These are phyloP conservation scores for Grifola frondosa DNA, from an alignment of 1,284 basidiomycete species.

Conservation along the genomic window DNA sequence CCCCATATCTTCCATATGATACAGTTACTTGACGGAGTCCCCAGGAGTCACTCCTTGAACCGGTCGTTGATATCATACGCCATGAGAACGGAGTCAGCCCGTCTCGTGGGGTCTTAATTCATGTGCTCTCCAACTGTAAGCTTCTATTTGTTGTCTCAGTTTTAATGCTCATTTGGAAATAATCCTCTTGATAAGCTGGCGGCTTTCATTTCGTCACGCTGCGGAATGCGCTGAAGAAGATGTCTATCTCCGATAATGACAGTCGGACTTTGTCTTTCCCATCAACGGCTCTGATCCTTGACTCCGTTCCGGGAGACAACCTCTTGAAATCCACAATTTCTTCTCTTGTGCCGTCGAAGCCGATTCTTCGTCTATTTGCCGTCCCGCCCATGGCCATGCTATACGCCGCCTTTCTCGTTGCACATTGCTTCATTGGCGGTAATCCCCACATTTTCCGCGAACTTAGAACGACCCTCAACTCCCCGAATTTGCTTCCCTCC, in stretches of 20 bases:
- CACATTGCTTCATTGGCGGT: conserved; percentile 6
- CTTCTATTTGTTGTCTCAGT: neutral
- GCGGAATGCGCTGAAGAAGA: conserved; percentile 10
- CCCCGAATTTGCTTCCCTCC: conserved; percentile 8
- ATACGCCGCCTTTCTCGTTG: conserved; percentile 4
- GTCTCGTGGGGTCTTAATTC: conserved; percentile 11
- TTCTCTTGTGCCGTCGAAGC: conserved; percentile 8
- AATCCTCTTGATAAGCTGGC: conserved; percentile 5
- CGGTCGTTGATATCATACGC: conserved; percentile 11
- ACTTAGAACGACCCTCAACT: conserved; percentile 8
- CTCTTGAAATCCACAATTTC: conserved; percentile 8
- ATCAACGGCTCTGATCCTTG: conserved; percentile 14
- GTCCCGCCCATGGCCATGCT: conserved; percentile 7
- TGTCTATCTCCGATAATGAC: neutral
- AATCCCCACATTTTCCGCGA: conserved; percentile 10
- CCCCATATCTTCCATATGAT: neutral
- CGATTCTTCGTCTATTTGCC: conserved; percentile 7
- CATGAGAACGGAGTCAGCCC: conserved; percentile 1
- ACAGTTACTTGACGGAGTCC: neutral
- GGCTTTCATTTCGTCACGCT: conserved; percentile 17
- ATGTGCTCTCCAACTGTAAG: conserved; percentile 15
- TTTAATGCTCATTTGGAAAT: too few relatives aligned
- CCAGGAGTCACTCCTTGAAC: conserved; percentile 8
- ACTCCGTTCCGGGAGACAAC: conserved; percentile 12
- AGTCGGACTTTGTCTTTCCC: too few relatives aligned